phyloP scores from a whole-genome alignment of 192 early-diverging fungal genomes.

The Coemansia aciculifera region DNA sequence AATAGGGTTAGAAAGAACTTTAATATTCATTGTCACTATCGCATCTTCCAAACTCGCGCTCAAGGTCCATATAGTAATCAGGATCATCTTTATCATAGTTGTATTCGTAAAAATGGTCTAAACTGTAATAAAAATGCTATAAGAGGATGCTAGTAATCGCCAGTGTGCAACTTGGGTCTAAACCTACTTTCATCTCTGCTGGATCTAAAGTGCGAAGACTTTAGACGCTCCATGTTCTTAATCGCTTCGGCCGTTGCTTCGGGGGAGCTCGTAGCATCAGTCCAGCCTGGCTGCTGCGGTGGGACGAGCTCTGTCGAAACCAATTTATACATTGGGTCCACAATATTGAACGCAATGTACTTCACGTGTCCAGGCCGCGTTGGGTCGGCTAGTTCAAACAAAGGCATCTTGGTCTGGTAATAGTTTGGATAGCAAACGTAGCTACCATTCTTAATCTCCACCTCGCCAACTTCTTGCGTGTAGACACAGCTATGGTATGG shows the following conservation, averaged over 20 bases:
- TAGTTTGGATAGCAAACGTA: not conserved
- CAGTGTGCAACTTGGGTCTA: too few species aligned
- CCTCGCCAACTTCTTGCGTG: not conserved
- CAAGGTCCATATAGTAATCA: not conserved
- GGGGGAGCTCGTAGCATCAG: not conserved
- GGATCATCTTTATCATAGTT: not conserved
- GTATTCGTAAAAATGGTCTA: not conserved
- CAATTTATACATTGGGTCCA: not conserved
- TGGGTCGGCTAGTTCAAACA: not conserved
- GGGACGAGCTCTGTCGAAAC: not conserved
- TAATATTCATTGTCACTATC: not conserved
- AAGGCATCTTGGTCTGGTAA: conserved; percentile 5
- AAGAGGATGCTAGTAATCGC: too few species aligned
- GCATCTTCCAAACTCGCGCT: not conserved
- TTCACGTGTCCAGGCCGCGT: not conserved
- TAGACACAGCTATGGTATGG: not conserved
- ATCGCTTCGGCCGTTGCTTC: too few species aligned
- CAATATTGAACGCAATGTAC: not conserved
- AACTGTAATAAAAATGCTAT: too few species aligned
- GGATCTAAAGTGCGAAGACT: too few species aligned
- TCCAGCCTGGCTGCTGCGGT: not conserved
- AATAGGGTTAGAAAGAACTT: not conserved
- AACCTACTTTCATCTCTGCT: too few species aligned
- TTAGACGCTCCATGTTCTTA: too few species aligned
- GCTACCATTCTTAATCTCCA: not conserved